These are phyloP conservation scores for Tympanopsis confertula DNA, from an alignment of 2,329 filamentous ascomycete species.

Conservation along the genomic window DNA sequence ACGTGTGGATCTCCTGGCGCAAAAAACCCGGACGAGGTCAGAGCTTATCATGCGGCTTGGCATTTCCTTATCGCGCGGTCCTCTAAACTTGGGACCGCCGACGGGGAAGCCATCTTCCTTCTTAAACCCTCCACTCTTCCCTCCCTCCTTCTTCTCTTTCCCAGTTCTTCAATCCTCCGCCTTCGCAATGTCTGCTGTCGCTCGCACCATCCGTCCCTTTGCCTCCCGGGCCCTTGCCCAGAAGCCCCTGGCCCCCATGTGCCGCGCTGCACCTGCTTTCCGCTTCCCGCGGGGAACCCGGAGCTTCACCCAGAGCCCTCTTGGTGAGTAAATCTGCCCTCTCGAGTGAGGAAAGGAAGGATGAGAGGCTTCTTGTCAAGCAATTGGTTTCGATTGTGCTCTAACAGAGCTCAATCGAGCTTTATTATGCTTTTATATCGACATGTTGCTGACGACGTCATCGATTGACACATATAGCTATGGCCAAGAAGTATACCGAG, in stretches of 20 bases:
- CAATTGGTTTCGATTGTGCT: too few relatives aligned
- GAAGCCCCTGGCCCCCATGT: neutral
- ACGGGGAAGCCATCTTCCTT: neutral
- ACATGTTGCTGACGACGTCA: neutral
- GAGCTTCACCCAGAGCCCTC: conserved; percentile 1
- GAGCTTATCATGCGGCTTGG: conserved; percentile 1
- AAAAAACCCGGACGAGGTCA: too few relatives aligned
- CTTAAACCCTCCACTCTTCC: neutral
- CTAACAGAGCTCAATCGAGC: too few relatives aligned
- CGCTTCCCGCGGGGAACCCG: conserved; percentile 1
- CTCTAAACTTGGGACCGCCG: too few relatives aligned
- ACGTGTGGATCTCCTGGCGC: too few relatives aligned
- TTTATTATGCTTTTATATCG: neutral
- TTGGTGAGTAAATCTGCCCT: neutral
- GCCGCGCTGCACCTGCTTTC: neutral
- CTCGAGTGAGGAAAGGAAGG: too few relatives aligned
- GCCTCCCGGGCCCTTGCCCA: neutral
- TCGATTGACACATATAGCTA: neutral
- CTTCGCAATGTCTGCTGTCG: neutral
- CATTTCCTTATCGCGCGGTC: neutral
- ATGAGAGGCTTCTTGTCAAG: too few relatives aligned
- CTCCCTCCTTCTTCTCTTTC: neutral
- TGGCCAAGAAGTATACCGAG: conserved; percentile 50
- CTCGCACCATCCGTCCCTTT: neutral
- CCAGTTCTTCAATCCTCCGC: neutral